Conservation (phyloP, 331 rosid species). For the Arachis monticola region DNA sequence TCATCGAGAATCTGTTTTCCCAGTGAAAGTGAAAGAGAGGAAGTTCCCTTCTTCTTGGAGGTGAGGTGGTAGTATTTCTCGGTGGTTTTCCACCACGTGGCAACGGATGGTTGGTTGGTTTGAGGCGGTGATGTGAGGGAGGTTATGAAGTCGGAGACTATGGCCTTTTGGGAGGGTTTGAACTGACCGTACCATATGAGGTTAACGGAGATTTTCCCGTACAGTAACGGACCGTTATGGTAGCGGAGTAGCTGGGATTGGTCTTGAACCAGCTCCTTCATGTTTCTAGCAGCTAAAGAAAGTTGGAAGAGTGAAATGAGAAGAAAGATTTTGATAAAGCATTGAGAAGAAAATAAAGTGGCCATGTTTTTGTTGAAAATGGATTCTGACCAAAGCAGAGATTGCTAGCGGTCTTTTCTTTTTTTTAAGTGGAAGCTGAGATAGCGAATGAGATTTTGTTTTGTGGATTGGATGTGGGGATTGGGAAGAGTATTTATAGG, state of each 20-base stretch:
- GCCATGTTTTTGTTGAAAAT: constrained; percentile 39
- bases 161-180: constrained; percentile 77
- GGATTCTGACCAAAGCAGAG: background rate
- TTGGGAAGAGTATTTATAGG: constrained; percentile 37
- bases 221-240: constrained; percentile 88
- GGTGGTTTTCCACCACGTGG: constrained; percentile 72
- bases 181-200: constrained; percentile 87
- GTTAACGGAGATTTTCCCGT: constrained; percentile 75
- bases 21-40: constrained; percentile 47
- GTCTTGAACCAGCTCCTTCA: constrained; percentile 59
- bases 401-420: background rate
- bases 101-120: constrained; percentile 58
- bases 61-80: constrained; percentile 64
- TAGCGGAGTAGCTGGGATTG: constrained; percentile 66
- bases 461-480: background rate
- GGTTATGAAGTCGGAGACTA: constrained; percentile 64
- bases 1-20: constrained; percentile 60
- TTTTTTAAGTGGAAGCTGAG: background rate
- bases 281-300: constrained; percentile 59
- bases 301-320: constrained; percentile 45
- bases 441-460: background rate
- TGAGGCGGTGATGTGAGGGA: constrained; percentile 51
- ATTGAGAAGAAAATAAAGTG: background rate
- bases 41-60: constrained; percentile 33
- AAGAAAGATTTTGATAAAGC: constrained; percentile 38